These are phyloP conservation scores for Myochromella boudieri DNA, from an alignment of 768 basidiomycete genomes.

Conservation along the genomic window DNA sequence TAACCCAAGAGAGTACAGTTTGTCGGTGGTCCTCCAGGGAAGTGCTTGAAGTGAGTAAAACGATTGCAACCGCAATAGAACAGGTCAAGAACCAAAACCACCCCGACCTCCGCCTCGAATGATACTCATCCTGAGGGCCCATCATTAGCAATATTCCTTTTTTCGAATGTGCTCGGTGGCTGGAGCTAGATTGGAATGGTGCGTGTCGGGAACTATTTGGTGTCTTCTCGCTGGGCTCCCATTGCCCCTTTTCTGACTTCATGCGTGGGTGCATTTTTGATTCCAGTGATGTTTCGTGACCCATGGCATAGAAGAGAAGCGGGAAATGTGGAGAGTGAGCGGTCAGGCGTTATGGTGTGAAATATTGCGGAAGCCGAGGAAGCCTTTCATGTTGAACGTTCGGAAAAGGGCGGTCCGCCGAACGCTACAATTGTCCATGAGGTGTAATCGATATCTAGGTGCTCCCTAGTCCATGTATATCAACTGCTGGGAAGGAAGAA, in stretches of 20 bases:
- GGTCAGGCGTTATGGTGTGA: constrained; percentile 1
- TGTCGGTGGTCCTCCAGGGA: constrained; percentile 8
- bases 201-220: not conserved
- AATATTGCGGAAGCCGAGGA: constrained; percentile 1
- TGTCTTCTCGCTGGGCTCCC: not conserved
- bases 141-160: not conserved
- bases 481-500: too few species aligned
- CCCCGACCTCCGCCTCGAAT: constrained; percentile 19
- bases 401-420: constrained; percentile 3
- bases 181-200: not conserved
- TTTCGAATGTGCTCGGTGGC: not conserved
- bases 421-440: too few species aligned
- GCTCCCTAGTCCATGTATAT: too few species aligned
- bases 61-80: constrained; percentile 23
- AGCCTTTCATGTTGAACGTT: not conserved
- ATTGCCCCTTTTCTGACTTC: not conserved
- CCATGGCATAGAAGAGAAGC: constrained; percentile 13
- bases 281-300: constrained; percentile 7
- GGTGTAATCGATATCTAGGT: too few species aligned
- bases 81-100: constrained; percentile 29
- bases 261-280: constrained; percentile 2
- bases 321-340: not conserved
- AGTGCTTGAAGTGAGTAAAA: constrained; percentile 21
- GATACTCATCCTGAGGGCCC: constrained; percentile 3
- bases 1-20: constrained; percentile 11